phyloP scores from a whole-genome alignment of 1,139 yeast species.

The Spencermartinsiella ligniputridi region DNA sequence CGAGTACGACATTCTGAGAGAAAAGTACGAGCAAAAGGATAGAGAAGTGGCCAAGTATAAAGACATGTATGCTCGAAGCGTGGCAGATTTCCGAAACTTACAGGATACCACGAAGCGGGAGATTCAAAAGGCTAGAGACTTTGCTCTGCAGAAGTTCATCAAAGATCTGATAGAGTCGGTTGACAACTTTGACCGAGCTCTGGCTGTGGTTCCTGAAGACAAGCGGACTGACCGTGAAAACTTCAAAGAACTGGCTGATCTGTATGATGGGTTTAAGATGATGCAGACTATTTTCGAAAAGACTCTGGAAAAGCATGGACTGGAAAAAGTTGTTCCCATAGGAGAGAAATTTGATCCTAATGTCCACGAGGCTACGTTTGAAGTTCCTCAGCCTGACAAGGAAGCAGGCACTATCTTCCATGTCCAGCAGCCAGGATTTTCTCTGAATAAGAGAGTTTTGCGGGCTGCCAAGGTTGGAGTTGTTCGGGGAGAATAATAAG shows the following conservation, averaged over 20 bases:
- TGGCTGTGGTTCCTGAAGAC: slow-evolving; percentile 67
- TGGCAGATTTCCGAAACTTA: slow-evolving; percentile 90
- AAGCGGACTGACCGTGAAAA: slow-evolving; percentile 31
- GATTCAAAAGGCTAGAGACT: slow-evolving; percentile 80
- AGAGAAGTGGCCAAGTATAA: slow-evolving; percentile 79
- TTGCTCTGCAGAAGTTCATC: slow-evolving; percentile 90
- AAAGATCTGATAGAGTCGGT: slow-evolving; percentile 84
- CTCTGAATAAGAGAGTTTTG: slow-evolving; percentile 79
- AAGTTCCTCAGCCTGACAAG: slow-evolving; percentile 80
- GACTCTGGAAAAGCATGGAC: slow-evolving; percentile 77
- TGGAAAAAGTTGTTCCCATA: slow-evolving; percentile 73
- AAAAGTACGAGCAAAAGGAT: slow-evolving; percentile 60
- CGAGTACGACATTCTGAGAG: slow-evolving; percentile 18
- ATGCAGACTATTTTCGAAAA: slow-evolving; percentile 83
- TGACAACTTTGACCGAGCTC: slow-evolving; percentile 87
- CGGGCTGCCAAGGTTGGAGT: slow-evolving; percentile 97
- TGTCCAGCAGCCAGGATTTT: slow-evolving; percentile 89
- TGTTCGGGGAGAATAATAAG: slow-evolving; percentile 49
- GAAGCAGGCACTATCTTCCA: slow-evolving; percentile 92
- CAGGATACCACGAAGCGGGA: slow-evolving; percentile 90
- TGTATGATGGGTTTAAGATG: slow-evolving; percentile 89
- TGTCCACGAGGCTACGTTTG: slow-evolving; percentile 89
- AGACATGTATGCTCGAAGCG: slow-evolving; percentile 75
- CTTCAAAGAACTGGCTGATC: slow-evolving; percentile 58
- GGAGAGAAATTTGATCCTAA: slow-evolving; percentile 90